Base-by-base conservation (phyloP, 495 filamentous ascomycete species). In the Emericellopsis terricola region DNA sequence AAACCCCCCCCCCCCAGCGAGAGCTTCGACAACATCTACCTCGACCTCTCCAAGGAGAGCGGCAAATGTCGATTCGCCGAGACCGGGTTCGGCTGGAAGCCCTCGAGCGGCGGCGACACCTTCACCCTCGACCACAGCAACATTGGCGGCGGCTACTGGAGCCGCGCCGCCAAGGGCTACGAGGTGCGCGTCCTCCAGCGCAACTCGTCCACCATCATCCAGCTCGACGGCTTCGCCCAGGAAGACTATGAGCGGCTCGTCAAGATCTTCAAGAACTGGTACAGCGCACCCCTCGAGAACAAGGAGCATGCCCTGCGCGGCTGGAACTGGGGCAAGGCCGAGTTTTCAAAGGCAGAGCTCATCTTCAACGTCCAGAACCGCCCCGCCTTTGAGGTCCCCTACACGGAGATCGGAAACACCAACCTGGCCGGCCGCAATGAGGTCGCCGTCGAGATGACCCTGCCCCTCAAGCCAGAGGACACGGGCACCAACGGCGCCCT, bases 291-390 rank as follows among this genome's bases (percentile, higher is more conserved):
- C 49, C 62, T 99, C 33, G 86, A 94, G 43, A 76, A 72, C 46
- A 78, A 80, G 52, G 91, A 96, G 52, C 89, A 96, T 52, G 81
- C 87, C 4, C 64, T 99, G 29, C 79, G 89, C 41, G 91, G 91
- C 24, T 99, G 91, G 91, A 99, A 96, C 51, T 99, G 91, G 91
- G 91, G 91, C 39, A 99, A 96, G 56, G 81, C 78, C 37, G 91
- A 99, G 49, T 94, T 99, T 49, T 76, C 78, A 40, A 94, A 96
- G 52, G 76, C 81, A 29, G 91, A 99, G 56, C 71, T 99, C 19
- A 64, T 81, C 14, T 99, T 99, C 62, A 94, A 83, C 53, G 91
- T 99, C 15, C 81, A 89, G 45, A 99, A 93, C 47, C 79, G 85
- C 43, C 91, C 91, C 4, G 81, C 91, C 1, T 99, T 99, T 60